phyloP scores from a whole-genome alignment of 2,329 filamentous ascomycete genomes.

The Neonectria neomacrospora region DNA sequence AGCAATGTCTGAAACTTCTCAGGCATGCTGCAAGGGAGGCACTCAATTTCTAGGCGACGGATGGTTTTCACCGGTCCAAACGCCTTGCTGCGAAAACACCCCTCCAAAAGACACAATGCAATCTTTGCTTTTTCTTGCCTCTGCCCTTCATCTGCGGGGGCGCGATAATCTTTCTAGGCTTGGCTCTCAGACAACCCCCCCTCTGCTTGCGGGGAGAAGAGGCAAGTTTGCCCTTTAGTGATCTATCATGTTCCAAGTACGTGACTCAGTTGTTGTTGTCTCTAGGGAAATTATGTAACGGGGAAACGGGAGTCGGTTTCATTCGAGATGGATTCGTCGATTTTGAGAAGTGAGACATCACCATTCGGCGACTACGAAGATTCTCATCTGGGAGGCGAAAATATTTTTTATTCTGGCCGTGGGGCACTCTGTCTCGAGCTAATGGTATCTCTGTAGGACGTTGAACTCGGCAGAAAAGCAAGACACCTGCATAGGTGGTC shows the following conservation, averaged over 20 bases:
- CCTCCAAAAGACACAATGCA: neutral
- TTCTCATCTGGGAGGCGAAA: neutral
- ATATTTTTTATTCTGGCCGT: slow-evolving; percentile 4
- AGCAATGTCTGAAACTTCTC: neutral
- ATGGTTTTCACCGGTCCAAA: neutral
- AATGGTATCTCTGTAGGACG: neutral
- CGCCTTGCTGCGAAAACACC: neutral
- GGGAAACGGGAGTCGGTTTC: neutral
- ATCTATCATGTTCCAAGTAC: neutral
- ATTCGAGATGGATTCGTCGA: neutral
- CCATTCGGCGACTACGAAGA: slow-evolving; percentile 11
- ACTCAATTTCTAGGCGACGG: neutral
- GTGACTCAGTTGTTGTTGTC: neutral
- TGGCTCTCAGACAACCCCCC: neutral
- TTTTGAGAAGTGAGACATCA: slow-evolving; percentile 9
- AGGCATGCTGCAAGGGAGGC: slow-evolving; percentile 16
- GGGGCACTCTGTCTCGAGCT: neutral
- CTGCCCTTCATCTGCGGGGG: neutral
- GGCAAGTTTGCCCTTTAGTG: neutral
- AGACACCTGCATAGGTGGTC: neutral
- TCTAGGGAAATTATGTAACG: neutral
- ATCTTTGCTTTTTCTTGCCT: neutral
- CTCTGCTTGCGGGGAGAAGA: neutral
- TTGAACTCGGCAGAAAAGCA: no score
- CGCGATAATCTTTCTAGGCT: neutral